A percentile compares a stretch with the other conserved stretches of the same genome.
These are phyloP conservation scores for Ambrosia trifida DNA, from an alignment of 129 eudicot species.

Conservation along the genomic window DNA sequence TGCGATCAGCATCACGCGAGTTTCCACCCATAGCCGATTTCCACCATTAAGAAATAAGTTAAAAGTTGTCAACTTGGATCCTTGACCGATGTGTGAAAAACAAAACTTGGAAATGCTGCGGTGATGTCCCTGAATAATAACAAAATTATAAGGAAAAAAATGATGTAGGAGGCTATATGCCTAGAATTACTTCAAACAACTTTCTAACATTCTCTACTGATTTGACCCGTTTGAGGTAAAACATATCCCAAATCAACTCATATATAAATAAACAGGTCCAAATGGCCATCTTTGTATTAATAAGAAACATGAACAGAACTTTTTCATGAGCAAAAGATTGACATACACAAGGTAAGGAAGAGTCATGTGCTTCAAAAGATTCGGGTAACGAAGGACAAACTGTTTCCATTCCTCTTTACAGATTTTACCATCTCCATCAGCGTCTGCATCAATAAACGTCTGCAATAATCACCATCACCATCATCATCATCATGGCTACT, in stretches of 20 bases:
- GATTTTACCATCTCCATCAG: conserved; percentile 75
- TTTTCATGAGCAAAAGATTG: neutral
- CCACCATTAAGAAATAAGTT: neutral
- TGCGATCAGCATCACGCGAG: conserved; percentile 18
- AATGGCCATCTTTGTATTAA: neutral
- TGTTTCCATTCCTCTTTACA: conserved; percentile 73
- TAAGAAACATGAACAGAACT: neutral
- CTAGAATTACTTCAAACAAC: neutral
- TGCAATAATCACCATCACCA: conserved; percentile 24
- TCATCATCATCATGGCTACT: neutral
- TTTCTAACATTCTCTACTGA: neutral
- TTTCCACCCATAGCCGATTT: neutral
- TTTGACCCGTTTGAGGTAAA: conserved; percentile 1
- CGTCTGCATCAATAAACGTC: conserved; percentile 83
- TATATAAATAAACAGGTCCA: neutral
- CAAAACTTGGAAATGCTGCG: conserved; percentile 80
- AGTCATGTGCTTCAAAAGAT: conserved; percentile 82
- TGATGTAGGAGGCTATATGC: neutral
- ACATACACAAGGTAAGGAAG: conserved; percentile 70
- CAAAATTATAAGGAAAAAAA: conserved; percentile 2
- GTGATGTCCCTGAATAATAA: conserved; percentile 65
- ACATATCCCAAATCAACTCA: neutral
- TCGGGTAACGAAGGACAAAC: conserved; percentile 52
- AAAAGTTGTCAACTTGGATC: conserved; percentile 43
- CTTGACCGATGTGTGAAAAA: conserved; percentile 78